A percentile compares a stretch with the other conserved stretches of the same genome.
Conservation (phyloP, 257 asterid genomes). For the Voacanga thouarsii region DNA sequence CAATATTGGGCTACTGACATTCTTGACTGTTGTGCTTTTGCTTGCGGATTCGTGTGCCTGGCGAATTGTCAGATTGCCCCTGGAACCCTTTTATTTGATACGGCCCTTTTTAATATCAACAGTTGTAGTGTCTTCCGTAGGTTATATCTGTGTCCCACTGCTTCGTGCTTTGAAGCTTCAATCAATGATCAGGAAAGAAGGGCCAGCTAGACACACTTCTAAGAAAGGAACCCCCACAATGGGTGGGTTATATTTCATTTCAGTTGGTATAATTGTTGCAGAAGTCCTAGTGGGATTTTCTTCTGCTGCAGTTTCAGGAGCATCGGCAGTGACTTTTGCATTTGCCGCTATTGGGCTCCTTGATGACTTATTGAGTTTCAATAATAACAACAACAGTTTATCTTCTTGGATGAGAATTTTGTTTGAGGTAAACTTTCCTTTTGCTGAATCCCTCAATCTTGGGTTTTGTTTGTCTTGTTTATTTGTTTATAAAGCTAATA, state of each 20-base stretch:
- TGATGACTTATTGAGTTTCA: conserved; percentile 53
- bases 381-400: conserved; percentile 37
- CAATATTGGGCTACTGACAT: conserved; percentile 59
- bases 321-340: conserved; percentile 54
- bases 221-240: conserved; percentile 79
- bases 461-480: neutral
- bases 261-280: conserved; percentile 78
- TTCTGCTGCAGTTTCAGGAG: conserved; percentile 74
- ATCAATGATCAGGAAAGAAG: conserved; percentile 46
- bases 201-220: conserved; percentile 44
- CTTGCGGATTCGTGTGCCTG: conserved; percentile 88
- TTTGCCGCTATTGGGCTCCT: conserved; percentile 74
- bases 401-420: conserved; percentile 56
- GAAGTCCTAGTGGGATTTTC: conserved; percentile 58
- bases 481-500: conserved; percentile 9
- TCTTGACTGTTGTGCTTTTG: conserved; percentile 48
- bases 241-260: conserved; percentile 85
- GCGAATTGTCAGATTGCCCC: conserved; percentile 84
- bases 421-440: conserved; percentile 57
- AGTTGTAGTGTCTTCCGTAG: conserved; percentile 50
- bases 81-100: conserved; percentile 66
- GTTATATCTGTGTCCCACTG: conserved; percentile 81
- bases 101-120: conserved; percentile 71
- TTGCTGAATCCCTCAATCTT: conserved; percentile 8
- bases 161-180: conserved; percentile 57